Evolutionary conservation across 768 basidiomycete species (phyloP).

Genomic region (Macrolepiota fuliginosa): DNA sequence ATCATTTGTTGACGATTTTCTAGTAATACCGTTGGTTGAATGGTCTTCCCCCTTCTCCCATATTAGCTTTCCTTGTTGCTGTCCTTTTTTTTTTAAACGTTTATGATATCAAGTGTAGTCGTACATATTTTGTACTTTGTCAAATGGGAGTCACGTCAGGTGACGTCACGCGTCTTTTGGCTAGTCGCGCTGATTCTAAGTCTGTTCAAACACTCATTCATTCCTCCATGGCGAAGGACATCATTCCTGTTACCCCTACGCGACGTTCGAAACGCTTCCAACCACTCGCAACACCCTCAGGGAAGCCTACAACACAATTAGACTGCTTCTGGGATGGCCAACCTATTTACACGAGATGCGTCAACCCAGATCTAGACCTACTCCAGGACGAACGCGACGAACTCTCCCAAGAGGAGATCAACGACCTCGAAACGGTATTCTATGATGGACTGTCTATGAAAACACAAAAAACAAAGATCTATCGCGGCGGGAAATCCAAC

Average conservation of each 20-base stretch:
- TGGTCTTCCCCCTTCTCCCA: not conserved
- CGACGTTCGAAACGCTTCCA: constrained; percentile 30
- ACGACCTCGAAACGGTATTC: constrained; percentile 30
- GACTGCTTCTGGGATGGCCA: constrained; percentile 25
- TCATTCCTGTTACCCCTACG: constrained; percentile 24
- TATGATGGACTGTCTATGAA: constrained; percentile 32
- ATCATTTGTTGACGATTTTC: not conserved
- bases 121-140: not conserved
- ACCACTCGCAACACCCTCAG: constrained; percentile 26
- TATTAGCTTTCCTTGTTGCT: constrained; percentile 2
- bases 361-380: constrained; percentile 21
- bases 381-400: constrained; percentile 20
- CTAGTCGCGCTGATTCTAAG: not conserved
- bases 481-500: constrained; percentile 24
- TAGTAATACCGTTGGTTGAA: not conserved
- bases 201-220: not conserved
- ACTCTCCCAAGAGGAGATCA: constrained; percentile 13
- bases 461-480: constrained; percentile 22
- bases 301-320: constrained; percentile 11
- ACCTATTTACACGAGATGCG: constrained; percentile 23
- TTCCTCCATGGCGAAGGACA: constrained; percentile 11
- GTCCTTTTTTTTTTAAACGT: not conserved
- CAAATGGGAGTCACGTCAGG: not conserved
- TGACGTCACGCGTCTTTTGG: not conserved
- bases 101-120: not conserved